phyloP scores from a whole-genome alignment of 2,329 filamentous ascomycete species.

The Scytalidium lignicola region DNA sequence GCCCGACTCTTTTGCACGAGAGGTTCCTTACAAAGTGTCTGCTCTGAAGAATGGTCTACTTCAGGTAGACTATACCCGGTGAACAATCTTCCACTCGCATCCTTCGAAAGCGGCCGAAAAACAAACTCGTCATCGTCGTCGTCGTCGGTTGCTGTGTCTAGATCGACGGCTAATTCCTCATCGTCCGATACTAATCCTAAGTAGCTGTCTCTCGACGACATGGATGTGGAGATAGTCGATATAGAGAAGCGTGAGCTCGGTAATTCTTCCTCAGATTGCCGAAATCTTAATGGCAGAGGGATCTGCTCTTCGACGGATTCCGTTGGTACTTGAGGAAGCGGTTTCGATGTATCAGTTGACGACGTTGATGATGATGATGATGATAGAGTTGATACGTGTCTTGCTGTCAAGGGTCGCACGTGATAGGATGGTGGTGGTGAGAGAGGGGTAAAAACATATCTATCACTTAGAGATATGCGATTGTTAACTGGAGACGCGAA shows the following conservation, averaged over 20 bases:
- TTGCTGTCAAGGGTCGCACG: slow-evolving; percentile 6
- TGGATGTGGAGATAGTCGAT: slow-evolving; percentile 21
- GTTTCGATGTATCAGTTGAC: slow-evolving; percentile 16
- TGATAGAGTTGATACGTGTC: slow-evolving; percentile 1
- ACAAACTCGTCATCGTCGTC: slow-evolving; percentile 22
- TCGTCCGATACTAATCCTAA: slow-evolving; percentile 18
- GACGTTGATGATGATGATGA: not conserved
- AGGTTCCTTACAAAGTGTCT: slow-evolving; percentile 11
- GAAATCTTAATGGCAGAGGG: slow-evolving; percentile 14
- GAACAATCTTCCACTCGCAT: slow-evolving; percentile 8
- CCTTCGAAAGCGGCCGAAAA: slow-evolving; percentile 12
- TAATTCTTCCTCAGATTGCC: not conserved
- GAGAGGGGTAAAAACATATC: slow-evolving; percentile 17
- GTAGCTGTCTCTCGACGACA: slow-evolving; percentile 18
- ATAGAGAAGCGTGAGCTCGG: slow-evolving; percentile 23
- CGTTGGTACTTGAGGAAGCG: slow-evolving; percentile 23
- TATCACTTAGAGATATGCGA: slow-evolving; percentile 13
- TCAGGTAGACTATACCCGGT: slow-evolving; percentile 20
- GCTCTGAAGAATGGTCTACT: slow-evolving; percentile 13
- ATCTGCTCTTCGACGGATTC: slow-evolving; percentile 5
- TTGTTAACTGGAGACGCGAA: slow-evolving; percentile 41
- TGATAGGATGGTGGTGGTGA: slow-evolving; percentile 19
- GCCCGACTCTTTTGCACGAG: slow-evolving; percentile 6
- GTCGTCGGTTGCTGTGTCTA: slow-evolving; percentile 7
- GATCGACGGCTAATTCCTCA: not conserved